Base-by-base conservation (phyloP, 257 asterid genomes). In the Cinchona pubescens region DNA sequence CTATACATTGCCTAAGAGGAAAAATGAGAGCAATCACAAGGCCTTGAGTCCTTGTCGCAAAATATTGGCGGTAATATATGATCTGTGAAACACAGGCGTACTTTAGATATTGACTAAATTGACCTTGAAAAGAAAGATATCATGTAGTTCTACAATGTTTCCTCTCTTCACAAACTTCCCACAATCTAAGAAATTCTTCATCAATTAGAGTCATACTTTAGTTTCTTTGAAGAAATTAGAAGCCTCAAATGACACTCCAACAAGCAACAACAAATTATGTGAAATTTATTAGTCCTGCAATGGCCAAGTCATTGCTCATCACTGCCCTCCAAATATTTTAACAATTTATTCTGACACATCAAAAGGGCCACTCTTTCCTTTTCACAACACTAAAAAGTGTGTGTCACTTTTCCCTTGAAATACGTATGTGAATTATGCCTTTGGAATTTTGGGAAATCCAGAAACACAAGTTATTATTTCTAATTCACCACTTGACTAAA, bases 111-210 rank as follows among this genome's bases (percentile, higher is more conserved):
- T 40, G 11, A 40, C 51, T 42, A 21, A 37, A 42, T 21, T 38
- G 42, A 64, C 46, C 4, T 64, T 19, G 69, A 34, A 35, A 64
- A 64, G 29, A 40, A 40, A 40, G 45, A 38, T 18, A 65, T 38
- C 53, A 40, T 21, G 9, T 23, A 2, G 29, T 43, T 42, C 35
- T 21, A 12, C 29, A 12, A 25, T 6, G 2, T 21, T 6, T 43
- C 38, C 59, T 29, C 35, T 69, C 60, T 25, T 69, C 42, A 29
- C 42, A 69, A 13, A 27, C 73, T 69, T 68, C 72, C 29, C 32
- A 23, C 40, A 45, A 12, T 38, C n/a, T 58, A 43, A 68, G 42
- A 69, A 43, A 29, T 25, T 45, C 40, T 67, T 69, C 19, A 38
- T 21, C 46, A 68, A 46, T 30, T 69, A 6, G 42, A 68, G 23